These are phyloP conservation scores for Paxillus ammoniavirescens DNA, from an alignment of 768 basidiomycete species.

Conservation along the genomic window DNA sequence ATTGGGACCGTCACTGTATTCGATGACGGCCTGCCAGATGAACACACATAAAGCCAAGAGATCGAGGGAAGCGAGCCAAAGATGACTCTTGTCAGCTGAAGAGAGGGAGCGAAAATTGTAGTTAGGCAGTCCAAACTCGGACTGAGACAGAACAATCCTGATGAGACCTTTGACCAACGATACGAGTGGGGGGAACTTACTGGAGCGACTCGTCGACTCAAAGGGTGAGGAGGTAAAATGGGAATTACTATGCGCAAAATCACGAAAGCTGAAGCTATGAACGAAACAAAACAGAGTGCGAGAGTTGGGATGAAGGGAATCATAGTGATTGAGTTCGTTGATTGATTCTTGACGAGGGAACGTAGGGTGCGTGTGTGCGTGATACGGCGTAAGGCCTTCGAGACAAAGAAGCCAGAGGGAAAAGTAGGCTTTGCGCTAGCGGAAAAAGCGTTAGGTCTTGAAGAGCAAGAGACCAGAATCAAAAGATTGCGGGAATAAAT, in stretches of 20 bases:
- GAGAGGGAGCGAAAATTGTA: slow-evolving; percentile 57
- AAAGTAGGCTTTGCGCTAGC: slow-evolving; percentile 27
- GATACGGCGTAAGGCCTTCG: slow-evolving; percentile 39
- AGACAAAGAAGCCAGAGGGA: slow-evolving; percentile 31
- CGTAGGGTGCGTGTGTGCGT: slow-evolving; percentile 30
- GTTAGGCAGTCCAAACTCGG: slow-evolving; percentile 74
- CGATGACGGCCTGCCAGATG: slow-evolving; percentile 61
- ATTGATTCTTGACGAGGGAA: slow-evolving; percentile 17
- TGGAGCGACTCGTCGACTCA: slow-evolving; percentile 72
- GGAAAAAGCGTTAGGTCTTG: slow-evolving; percentile 17
- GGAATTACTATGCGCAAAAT: slow-evolving; percentile 76
- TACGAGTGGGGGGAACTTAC: slow-evolving; percentile 38
- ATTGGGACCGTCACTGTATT: slow-evolving; percentile 47
- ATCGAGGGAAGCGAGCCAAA: slow-evolving; percentile 73
- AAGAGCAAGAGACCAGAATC: slow-evolving; percentile 11
- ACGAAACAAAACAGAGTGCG: slow-evolving; percentile 67
- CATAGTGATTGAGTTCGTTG: slow-evolving; percentile 41
- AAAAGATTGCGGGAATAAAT: slow-evolving; percentile 3
- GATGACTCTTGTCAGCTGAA: slow-evolving; percentile 64
- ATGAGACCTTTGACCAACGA: not conserved
- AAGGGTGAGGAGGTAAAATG: slow-evolving; percentile 68
- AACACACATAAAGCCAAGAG: slow-evolving; percentile 60
- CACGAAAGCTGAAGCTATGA: slow-evolving; percentile 70
- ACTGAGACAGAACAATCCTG: slow-evolving; percentile 38
- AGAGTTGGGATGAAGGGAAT: slow-evolving; percentile 67